Percentiles rank a stretch among this genome's conserved stretches.
These are phyloP conservation scores for Melocanna baccifera DNA, from an alignment of 176 grass and related monocot genomes.

Conservation along the genomic window DNA sequence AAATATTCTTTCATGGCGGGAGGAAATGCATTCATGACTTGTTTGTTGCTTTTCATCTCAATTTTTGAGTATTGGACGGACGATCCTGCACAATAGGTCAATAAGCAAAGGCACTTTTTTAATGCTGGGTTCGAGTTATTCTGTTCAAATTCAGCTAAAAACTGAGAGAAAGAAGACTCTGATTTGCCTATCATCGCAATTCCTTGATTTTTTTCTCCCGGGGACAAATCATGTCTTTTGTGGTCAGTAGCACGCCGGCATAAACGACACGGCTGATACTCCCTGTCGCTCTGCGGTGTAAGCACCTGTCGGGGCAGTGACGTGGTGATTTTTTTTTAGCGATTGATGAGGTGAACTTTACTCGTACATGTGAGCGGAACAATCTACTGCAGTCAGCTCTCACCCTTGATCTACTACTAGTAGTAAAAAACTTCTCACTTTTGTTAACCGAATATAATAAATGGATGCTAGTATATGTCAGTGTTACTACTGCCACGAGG, in stretches of 20 bases:
- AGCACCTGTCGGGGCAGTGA: neutral
- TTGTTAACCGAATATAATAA: neutral
- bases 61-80: neutral
- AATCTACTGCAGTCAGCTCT: neutral
- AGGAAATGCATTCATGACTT: neutral
- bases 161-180: too few relatives aligned
- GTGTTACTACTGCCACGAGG: neutral
- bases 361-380: neutral
- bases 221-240: neutral
- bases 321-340: neutral
- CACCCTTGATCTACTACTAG: neutral
- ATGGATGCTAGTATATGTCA: neutral
- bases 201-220: neutral
- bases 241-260: neutral
- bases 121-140: neutral
- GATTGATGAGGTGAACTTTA: neutral
- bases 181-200: neutral
- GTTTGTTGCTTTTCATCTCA: too few relatives aligned
- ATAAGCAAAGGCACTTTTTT: neutral
- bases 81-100: neutral
- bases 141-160: neutral
- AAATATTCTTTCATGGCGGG: neutral
- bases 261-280: neutral
- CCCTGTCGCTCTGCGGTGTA: neutral
- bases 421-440: neutral